phyloP scores from a whole-genome alignment of 2,329 filamentous ascomycete species.

The Colletotrichum abscissum region DNA sequence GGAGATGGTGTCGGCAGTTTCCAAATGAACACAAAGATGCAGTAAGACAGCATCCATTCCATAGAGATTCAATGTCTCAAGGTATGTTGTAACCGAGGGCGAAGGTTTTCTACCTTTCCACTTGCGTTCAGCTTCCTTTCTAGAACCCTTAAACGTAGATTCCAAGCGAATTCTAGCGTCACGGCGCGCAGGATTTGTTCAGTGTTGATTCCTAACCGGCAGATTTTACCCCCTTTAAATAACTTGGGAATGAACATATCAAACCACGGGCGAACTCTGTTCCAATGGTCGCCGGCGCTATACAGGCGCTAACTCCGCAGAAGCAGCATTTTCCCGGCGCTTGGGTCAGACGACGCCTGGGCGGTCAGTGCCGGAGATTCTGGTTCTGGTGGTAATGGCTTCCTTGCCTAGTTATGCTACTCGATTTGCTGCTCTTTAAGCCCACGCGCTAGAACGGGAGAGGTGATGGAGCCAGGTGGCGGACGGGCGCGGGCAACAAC shows the following conservation, averaged over 20 bases:
- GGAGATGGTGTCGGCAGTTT: neutral
- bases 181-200: neutral
- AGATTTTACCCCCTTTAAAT: neutral
- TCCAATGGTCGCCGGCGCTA: neutral
- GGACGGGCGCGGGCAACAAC: neutral
- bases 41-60: neutral
- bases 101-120: neutral
- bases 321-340: neutral
- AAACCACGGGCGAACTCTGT: conserved; percentile 30
- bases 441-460: conserved; percentile 5
- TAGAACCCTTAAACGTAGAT: neutral
- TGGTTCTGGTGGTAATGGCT: neutral
- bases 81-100: neutral
- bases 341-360: conserved; percentile 1
- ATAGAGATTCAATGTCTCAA: neutral
- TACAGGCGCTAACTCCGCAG: neutral
- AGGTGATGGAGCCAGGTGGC: neutral
- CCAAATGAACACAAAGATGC: neutral
- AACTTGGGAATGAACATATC: conserved; percentile 6
- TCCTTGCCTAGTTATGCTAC: neutral
- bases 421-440: neutral
- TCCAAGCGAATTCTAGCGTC: neutral
- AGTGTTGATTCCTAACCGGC: neutral
- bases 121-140: neutral
- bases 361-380: neutral